These are phyloP conservation scores for Pythium guiyangense DNA, from an alignment of 352 stramenopile genomes.

Conservation along the genomic window DNA sequence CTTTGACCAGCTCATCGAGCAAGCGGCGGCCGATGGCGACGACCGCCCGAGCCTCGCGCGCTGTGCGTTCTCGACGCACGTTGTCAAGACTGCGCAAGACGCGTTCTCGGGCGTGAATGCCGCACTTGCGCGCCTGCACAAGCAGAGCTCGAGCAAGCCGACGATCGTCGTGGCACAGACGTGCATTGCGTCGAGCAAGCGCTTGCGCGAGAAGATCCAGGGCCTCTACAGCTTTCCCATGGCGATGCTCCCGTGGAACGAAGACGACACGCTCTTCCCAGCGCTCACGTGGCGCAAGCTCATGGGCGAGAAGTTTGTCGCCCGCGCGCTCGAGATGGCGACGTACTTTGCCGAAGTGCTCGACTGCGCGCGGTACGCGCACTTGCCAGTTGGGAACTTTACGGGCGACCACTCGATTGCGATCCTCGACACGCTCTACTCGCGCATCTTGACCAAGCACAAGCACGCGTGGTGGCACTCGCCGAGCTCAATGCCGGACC, in stretches of 20 bases:
- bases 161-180: constrained; percentile 89
- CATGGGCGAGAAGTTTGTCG: constrained; percentile 70
- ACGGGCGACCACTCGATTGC: constrained; percentile 88
- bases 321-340: constrained; percentile 77
- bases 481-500: constrained; percentile 79
- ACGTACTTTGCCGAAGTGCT: constrained; percentile 90
- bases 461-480: constrained; percentile 96
- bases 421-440: constrained; percentile 94
- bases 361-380: constrained; percentile 79
- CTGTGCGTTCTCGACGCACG: constrained; percentile 55
- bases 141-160: constrained; percentile 50
- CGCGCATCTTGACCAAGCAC: constrained; percentile 88
- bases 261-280: constrained; percentile 78
- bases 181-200: constrained; percentile 49
- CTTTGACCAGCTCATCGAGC: constrained; percentile 45
- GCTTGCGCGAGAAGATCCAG: constrained; percentile 77
- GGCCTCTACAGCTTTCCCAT: constrained; percentile 92
- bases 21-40: constrained; percentile 25
- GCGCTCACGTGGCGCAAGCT: constrained; percentile 94
- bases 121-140: constrained; percentile 80
- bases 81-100: constrained; percentile 76
- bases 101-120: constrained; percentile 88
- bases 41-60: constrained; percentile 29
- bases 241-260: constrained; percentile 80
- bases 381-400: constrained; percentile 95